phyloP scores from a whole-genome alignment of 768 basidiomycete species.

The Termitomyces sp. region DNA sequence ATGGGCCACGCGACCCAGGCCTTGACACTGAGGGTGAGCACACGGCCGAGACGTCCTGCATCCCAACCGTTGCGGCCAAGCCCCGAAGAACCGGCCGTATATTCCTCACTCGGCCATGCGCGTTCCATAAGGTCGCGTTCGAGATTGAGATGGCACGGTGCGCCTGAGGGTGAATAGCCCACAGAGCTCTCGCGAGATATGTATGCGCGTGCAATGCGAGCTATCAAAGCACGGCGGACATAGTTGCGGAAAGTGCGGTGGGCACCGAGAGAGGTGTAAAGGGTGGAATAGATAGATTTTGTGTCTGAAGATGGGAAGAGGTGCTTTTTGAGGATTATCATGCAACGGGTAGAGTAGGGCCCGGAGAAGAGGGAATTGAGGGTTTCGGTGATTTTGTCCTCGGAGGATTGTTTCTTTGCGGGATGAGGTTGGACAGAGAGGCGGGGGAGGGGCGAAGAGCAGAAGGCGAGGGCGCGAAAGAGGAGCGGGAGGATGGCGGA shows the following conservation, averaged over 20 bases:
- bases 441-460: slow-evolving; percentile 63
- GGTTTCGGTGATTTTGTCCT: slow-evolving; percentile 55
- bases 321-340: slow-evolving; percentile 56
- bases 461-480: slow-evolving; percentile 67
- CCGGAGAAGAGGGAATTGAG: slow-evolving; percentile 59
- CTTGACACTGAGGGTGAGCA: slow-evolving; percentile 50
- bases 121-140: slow-evolving; percentile 65
- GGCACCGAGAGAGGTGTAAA: slow-evolving; percentile 53
- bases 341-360: slow-evolving; percentile 62
- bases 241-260: slow-evolving; percentile 60
- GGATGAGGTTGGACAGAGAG: slow-evolving; percentile 49
- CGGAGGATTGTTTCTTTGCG: slow-evolving; percentile 33
- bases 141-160: slow-evolving; percentile 55
- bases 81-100: slow-evolving; percentile 23
- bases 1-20: slow-evolving; percentile 52
- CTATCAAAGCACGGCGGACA: slow-evolving; percentile 57
- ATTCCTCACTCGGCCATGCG: slow-evolving; percentile 70
- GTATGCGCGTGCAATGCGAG: slow-evolving; percentile 64
- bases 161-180: slow-evolving; percentile 57
- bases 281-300: slow-evolving; percentile 24
- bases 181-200: slow-evolving; percentile 51
- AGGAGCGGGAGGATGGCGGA: slow-evolving; percentile 62
- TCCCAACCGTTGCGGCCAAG: slow-evolving; percentile 56
- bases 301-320: slow-evolving; percentile 44
- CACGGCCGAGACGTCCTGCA: slow-evolving; percentile 50